Percentiles rank a stretch among this genome's conserved stretches.
Evolutionary conservation across 768 basidiomycete genomes (phyloP).

Genomic region (Rhizopogon salebrosus): DNA sequence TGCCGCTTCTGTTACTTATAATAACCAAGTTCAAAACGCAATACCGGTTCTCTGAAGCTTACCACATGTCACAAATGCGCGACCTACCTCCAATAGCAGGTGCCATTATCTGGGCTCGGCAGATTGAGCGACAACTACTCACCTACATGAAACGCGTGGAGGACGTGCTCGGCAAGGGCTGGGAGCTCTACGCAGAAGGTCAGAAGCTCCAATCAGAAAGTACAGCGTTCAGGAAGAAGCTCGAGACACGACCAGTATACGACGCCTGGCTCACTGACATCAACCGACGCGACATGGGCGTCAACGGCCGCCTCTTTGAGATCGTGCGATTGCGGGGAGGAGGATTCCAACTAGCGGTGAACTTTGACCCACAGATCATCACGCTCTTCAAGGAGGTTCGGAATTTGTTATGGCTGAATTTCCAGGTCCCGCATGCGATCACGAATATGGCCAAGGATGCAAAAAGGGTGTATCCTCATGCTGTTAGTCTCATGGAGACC

Average conservation of each 20-base stretch:
- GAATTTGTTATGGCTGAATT: slow-evolving; percentile 92
- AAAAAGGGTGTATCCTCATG: slow-evolving; percentile 96
- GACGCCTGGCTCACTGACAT: slow-evolving; percentile 99
- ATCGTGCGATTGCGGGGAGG: slow-evolving; percentile 74
- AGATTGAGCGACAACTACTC: slow-evolving; percentile 93
- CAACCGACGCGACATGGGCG: slow-evolving; percentile 86
- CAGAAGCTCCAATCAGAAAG: slow-evolving; percentile 94
- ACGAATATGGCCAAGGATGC: slow-evolving; percentile 98
- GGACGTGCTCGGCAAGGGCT: slow-evolving; percentile 95
- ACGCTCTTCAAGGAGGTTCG: slow-evolving; percentile 98
- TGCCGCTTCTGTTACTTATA: slow-evolving; percentile 1
- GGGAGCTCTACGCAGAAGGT: slow-evolving; percentile 99
- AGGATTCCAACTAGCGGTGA: slow-evolving; percentile 84
- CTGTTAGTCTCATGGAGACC: slow-evolving; percentile 97
- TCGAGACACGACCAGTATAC: slow-evolving; percentile 90
- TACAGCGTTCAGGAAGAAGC: slow-evolving; percentile 88
- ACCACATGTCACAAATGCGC: slow-evolving; percentile 98
- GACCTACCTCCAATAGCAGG: slow-evolving; percentile 98
- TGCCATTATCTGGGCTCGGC: slow-evolving; percentile 98
- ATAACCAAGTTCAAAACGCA: slow-evolving; percentile 83
- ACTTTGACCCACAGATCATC: slow-evolving; percentile 98
- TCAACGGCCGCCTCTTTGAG: slow-evolving; percentile 89
- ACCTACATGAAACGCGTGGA: slow-evolving; percentile 99
- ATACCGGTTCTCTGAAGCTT: slow-evolving; percentile 93
- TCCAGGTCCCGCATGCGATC: slow-evolving; percentile 91